Conservation (phyloP, 345 rosid genomes). For the Nasturtium officinale region DNA sequence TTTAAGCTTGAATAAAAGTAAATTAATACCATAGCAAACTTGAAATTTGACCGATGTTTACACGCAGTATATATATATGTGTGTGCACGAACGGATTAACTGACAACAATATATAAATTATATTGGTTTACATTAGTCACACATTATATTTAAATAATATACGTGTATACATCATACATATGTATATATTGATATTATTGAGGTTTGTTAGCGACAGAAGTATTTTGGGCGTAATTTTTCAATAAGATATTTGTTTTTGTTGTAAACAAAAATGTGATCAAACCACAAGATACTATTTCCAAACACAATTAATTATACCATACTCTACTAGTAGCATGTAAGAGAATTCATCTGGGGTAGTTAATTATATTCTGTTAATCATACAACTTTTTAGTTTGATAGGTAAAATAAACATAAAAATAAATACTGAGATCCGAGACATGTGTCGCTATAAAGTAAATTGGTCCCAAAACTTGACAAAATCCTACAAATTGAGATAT, state of each 20-base stretch:
- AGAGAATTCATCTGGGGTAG: neutral
- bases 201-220: neutral
- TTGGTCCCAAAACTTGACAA: conserved; percentile 19
- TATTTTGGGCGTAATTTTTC: neutral
- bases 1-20: conserved; percentile 9
- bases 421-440: neutral
- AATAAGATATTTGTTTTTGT: neutral
- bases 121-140: conserved; percentile 7
- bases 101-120: conserved; percentile 2
- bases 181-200: neutral
- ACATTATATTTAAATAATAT: neutral
- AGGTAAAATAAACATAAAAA: neutral
- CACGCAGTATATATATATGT: neutral
- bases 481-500: conserved; percentile 1
- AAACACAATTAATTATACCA: neutral
- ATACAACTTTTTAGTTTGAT: neutral
- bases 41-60: conserved; percentile 21
- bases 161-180: neutral
- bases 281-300: neutral
- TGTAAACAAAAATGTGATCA: neutral
- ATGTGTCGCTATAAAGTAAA: neutral
- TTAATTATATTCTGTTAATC: neutral
- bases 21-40: conserved; percentile 27
- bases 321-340: neutral
- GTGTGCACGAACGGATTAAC: conserved; percentile 21